A percentile compares a stretch with the other conserved stretches of the same genome.
phyloP scores from a whole-genome alignment of 2,329 filamentous ascomycete species.

The Magnaporthiopsis incrustans region DNA sequence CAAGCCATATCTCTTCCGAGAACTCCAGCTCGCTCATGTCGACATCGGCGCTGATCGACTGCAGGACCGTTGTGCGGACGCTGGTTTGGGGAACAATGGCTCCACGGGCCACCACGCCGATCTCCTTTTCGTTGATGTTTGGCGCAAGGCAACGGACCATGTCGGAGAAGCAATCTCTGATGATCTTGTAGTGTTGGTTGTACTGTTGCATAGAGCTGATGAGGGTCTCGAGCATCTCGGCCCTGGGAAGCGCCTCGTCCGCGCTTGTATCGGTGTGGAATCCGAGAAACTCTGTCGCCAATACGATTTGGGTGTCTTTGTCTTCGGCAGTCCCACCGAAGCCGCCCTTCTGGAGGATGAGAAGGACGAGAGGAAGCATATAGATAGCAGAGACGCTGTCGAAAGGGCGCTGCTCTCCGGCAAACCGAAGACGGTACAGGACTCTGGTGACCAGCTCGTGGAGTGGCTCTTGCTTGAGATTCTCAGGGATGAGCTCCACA shows the following conservation, averaged over 20 bases:
- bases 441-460: conserved; percentile 80
- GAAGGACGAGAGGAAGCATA: conserved; percentile 71
- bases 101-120: conserved; percentile 67
- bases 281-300: conserved; percentile 80
- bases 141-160: conserved; percentile 76
- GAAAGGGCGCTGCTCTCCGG: conserved; percentile 88
- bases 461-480: conserved; percentile 71
- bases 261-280: conserved; percentile 79
- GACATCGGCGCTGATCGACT: conserved; percentile 84
- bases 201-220: conserved; percentile 81
- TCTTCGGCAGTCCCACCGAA: conserved; percentile 68
- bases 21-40: conserved; percentile 83
- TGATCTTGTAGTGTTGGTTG: conserved; percentile 86
- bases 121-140: conserved; percentile 68
- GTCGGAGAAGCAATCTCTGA: conserved; percentile 88
- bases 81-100: conserved; percentile 69
- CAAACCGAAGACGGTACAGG: conserved; percentile 81
- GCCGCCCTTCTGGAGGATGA: conserved; percentile 71
- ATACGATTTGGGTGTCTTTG: conserved; percentile 78
- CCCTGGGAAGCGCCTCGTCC: conserved; percentile 68
- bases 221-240: conserved; percentile 62
- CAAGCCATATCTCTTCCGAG: conserved; percentile 88
- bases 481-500: conserved; percentile 62
- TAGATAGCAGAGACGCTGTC: conserved; percentile 85
- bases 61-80: conserved; percentile 77